These are phyloP conservation scores for Pestalotiopsis sp. DNA, from an alignment of 2,329 filamentous ascomycete genomes.

Conservation along the genomic window DNA sequence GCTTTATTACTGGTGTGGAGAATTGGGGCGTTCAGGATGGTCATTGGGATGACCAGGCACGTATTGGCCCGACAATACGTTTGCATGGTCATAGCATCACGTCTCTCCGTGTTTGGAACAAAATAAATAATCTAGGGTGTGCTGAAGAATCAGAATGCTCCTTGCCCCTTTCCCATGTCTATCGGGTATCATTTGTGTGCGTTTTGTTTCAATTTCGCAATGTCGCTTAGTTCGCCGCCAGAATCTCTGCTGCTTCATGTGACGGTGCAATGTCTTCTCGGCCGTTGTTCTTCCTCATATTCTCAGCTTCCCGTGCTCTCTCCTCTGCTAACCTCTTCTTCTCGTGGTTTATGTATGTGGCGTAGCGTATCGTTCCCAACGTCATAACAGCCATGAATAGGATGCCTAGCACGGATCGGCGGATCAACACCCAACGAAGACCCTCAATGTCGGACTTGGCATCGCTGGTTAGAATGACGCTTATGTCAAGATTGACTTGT, in stretches of 20 bases:
- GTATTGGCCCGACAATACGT: neutral
- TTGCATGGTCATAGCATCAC: neutral
- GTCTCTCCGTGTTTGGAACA: neutral
- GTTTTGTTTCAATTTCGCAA: conserved; percentile 4
- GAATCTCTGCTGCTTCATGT: conserved; percentile 57
- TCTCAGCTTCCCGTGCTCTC: conserved; percentile 44
- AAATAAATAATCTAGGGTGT: conserved; percentile 11
- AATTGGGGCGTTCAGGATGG: neutral
- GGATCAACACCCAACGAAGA: conserved; percentile 80
- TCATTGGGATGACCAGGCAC: neutral
- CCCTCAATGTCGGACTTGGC: conserved; percentile 90
- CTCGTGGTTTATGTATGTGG: conserved; percentile 56
- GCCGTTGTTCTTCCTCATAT: conserved; percentile 43
- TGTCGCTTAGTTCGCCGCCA: conserved; percentile 52
- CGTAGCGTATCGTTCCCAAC: conserved; percentile 60
- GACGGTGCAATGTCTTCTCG: conserved; percentile 47
- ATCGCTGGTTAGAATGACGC: conserved; percentile 85
- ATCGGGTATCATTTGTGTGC: conserved; percentile 20
- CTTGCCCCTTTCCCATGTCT: conserved; percentile 24
- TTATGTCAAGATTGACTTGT: conserved; percentile 96
- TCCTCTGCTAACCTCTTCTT: conserved; percentile 47
- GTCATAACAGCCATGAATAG: conserved; percentile 66
- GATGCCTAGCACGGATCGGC: conserved; percentile 65
- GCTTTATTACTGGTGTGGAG: neutral
- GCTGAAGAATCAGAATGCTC: neutral